phyloP scores from a whole-genome alignment of 2,329 filamentous ascomycete genomes.

The Xylariomycetidae sp. region DNA sequence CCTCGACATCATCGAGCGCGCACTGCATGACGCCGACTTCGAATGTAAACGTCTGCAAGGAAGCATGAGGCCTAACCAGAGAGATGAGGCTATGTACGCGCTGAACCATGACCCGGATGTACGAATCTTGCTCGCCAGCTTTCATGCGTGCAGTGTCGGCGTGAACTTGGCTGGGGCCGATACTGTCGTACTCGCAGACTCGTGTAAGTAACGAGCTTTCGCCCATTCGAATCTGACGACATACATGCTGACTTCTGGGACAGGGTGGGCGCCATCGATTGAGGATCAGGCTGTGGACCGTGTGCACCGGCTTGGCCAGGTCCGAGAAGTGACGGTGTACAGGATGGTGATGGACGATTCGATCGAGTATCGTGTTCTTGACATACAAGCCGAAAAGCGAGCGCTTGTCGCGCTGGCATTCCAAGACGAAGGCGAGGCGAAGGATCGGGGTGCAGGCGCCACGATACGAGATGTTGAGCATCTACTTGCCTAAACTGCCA shows the following conservation, averaged over 20 bases:
- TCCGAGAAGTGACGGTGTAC: slow-evolving; percentile 70
- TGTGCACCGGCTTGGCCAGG: slow-evolving; percentile 81
- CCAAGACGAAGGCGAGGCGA: slow-evolving; percentile 58
- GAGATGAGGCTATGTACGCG: slow-evolving; percentile 65
- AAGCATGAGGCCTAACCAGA: slow-evolving; percentile 62
- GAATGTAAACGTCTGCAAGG: slow-evolving; percentile 72
- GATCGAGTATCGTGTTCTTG: slow-evolving; percentile 75
- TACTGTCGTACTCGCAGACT: slow-evolving; percentile 76
- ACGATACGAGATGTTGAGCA: slow-evolving; percentile 42
- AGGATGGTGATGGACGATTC: slow-evolving; percentile 73
- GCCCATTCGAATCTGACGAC: no score
- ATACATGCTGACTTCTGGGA: slow-evolving; percentile 10
- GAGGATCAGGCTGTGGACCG: slow-evolving; percentile 89
- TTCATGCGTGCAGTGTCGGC: slow-evolving; percentile 78
- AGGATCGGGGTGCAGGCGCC: slow-evolving; percentile 35
- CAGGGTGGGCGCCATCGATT: slow-evolving; percentile 84
- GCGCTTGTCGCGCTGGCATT: slow-evolving; percentile 74
- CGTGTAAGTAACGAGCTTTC: slow-evolving; percentile 50
- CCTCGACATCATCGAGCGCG: slow-evolving; percentile 63
- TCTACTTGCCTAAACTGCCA: slow-evolving; percentile 31
- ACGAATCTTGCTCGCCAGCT: slow-evolving; percentile 72
- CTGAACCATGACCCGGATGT: slow-evolving; percentile 63
- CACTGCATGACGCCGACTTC: slow-evolving; percentile 55
- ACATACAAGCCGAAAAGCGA: slow-evolving; percentile 73
- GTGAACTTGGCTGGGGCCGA: slow-evolving; percentile 82